Evolutionary conservation across 2,329 filamentous ascomycete species (phyloP), one percentile per base, ranked within the genome.

Genomic region (Fonsecaea erecta): DNA sequence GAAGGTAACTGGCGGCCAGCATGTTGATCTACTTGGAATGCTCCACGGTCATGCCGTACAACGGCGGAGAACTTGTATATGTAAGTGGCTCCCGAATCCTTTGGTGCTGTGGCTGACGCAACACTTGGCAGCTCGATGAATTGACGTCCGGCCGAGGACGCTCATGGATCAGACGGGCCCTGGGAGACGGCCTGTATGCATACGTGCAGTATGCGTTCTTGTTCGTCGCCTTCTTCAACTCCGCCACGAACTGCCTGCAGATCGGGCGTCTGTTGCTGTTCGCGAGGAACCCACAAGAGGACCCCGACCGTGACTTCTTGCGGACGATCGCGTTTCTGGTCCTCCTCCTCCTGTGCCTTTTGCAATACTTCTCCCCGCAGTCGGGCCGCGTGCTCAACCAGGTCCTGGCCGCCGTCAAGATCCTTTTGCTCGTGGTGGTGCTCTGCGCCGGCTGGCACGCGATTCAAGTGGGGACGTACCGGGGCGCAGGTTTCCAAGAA

Each of bases 21-120:
- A 51, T 62, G 28, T 51, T 62, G 30, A 55, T 55, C 7, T 62
- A 62, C 48, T 46, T 62, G 18, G 59, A 62, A 26, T 62, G 32
- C 21, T 51, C 43, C 12, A 62, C 59, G 8, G 59, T 51, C 16
- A 51, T 62, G 51, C 59, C 59, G 3, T 62, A 54, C 51, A 62
- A 62, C 40, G 59, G 59, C 12, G 59, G 43, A 16, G 59, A 62
- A 52, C 59, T 62, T 35, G 52, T 62, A 21, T 62, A 62, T n/a
- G 59, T 62, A 37, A 24, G 59, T 48, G 21, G 18, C 21, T 35
- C 1, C 28, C 18, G 32, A 14, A 4, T 14, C 3, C 9, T 6
- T 8, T 30, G 12, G 16, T 30, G 52, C 14, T 14, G 8, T 21
- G 32, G 52, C 52, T 53, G 12, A 53, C 52, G 28, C 1, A 53